Percentiles rank a stretch among this genome's conserved stretches.
Evolutionary conservation across 192 early-diverging fungal genomes (phyloP).

Genomic region (Geranomyces variabilis): DNA sequence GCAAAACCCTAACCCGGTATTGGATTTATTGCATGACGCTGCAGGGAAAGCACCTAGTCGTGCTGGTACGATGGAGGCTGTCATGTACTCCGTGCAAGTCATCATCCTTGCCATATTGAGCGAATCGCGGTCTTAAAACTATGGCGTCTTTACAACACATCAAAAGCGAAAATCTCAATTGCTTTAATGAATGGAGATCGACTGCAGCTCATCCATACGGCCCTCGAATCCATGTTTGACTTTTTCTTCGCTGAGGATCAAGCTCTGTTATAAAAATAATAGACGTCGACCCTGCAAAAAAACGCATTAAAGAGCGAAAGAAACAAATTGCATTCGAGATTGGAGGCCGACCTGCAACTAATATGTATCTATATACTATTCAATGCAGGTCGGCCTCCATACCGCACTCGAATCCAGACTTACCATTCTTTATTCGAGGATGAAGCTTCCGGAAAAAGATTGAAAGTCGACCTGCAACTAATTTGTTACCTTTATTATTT

Average conservation of each 20-base stretch:
- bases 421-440: too few species aligned
- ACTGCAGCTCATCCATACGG: conserved; percentile 19
- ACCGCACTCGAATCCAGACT: conserved; percentile 12
- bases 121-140: conserved; percentile 12
- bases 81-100: conserved; percentile 16
- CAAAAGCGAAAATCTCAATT: not conserved
- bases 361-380: conserved; percentile 21
- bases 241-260: too few species aligned
- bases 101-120: conserved; percentile 20
- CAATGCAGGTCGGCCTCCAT: conserved; percentile 22
- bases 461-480: conserved; percentile 24
- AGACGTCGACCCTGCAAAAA: too few species aligned
- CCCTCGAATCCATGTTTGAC: not conserved
- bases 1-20: not conserved
- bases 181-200: conserved; percentile 7
- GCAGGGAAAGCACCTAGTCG: not conserved
- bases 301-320: not conserved
- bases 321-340: not conserved
- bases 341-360: conserved; percentile 25
- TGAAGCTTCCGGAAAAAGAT: too few species aligned
- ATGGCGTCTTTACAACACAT: not conserved
- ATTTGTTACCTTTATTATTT: conserved; percentile 9
- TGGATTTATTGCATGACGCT: conserved; percentile 9
- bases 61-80: conserved; percentile 2
- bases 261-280: too few species aligned